Base-by-base conservation (phyloP, 805 yeast species). In the Clavispora carvajalis region DNA sequence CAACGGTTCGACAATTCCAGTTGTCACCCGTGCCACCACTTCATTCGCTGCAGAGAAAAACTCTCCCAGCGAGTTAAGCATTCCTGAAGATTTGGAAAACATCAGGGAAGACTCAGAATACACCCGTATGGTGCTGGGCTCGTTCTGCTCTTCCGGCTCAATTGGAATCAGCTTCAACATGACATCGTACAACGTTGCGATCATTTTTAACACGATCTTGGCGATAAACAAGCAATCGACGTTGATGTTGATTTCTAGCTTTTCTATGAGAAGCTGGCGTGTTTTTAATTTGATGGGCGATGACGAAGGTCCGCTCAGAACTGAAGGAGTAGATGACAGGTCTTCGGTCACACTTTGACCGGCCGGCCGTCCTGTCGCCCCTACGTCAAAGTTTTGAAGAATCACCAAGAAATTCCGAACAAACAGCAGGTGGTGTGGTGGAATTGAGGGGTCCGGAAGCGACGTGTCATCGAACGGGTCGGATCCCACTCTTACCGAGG, bases 261-360 rank as follows among this genome's bases (percentile, higher is more conserved):
- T 69, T 42, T 69, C 74, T 17, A 69, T 67, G 29, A 65, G 55
- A 31, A 69, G 55, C 40, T 69, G 74, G 28, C 59, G 58, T 13
- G 73, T 63, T 40, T 57, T 65, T 39, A 69, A 50, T 44, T 60
- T 59, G 34, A 68, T 67, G 12, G 74, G 74, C 13, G 72, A 66
- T 15, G 52, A 43, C 22, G 47, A 17, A n/a, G 23, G 23, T 7
- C 22, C 31, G 19, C 25, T 18, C 31, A 25, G 24, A 10, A 10
- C 28, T 21, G 39, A 33, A 3, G 40, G 37, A 7, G 12, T 34
- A 15, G 25, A n/a, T 13, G 35, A n/a, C 10, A 12, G 22, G 8
- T 15, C n/a, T 5, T 36, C 43, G 22, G 25, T 25, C 6, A 21
- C 12, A 13, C 37, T 35, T 5, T 30, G 18, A 12, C 39, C 30